Evolutionary conservation across 2,329 filamentous ascomycete species (phyloP).

Genomic region (Mycocentrospora acerina): DNA sequence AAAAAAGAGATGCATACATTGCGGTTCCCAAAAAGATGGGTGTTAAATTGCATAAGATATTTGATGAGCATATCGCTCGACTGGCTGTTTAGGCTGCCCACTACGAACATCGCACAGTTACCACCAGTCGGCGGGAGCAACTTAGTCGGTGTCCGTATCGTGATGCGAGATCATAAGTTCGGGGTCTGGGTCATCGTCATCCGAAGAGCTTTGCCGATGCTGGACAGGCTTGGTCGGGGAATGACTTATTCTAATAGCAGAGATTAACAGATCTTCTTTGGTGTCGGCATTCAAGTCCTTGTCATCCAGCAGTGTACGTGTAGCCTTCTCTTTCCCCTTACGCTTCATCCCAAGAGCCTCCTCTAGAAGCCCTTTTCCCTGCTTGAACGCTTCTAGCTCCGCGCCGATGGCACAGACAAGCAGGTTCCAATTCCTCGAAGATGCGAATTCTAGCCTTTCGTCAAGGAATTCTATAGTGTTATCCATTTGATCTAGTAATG

Average conservation of each 20-base stretch:
- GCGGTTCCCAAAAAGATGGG: too few species aligned
- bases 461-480: slow-evolving; percentile 59
- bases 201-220: slow-evolving; percentile 40
- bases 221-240: slow-evolving; percentile 33
- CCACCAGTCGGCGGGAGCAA: background rate
- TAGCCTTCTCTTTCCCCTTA: slow-evolving; percentile 32
- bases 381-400: slow-evolving; percentile 66
- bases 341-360: slow-evolving; percentile 34
- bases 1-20: too few species aligned
- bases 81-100: too few species aligned
- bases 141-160: slow-evolving; percentile 43
- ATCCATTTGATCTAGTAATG: slow-evolving; percentile 53
- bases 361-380: slow-evolving; percentile 61
- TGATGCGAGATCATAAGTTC: slow-evolving; percentile 53
- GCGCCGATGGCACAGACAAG: slow-evolving; percentile 75
- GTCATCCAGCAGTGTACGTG: slow-evolving; percentile 20
- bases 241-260: slow-evolving; percentile 31
- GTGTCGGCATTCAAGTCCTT: slow-evolving; percentile 14
- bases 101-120: too few species aligned
- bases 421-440: slow-evolving; percentile 69
- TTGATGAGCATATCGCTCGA: too few species aligned
- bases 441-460: slow-evolving; percentile 56
- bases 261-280: slow-evolving; percentile 32
- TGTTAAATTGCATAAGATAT: too few species aligned
- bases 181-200: slow-evolving; percentile 50